Conservation (phyloP, 257 asterid species). For the Capsicum rhomboideum region DNA sequence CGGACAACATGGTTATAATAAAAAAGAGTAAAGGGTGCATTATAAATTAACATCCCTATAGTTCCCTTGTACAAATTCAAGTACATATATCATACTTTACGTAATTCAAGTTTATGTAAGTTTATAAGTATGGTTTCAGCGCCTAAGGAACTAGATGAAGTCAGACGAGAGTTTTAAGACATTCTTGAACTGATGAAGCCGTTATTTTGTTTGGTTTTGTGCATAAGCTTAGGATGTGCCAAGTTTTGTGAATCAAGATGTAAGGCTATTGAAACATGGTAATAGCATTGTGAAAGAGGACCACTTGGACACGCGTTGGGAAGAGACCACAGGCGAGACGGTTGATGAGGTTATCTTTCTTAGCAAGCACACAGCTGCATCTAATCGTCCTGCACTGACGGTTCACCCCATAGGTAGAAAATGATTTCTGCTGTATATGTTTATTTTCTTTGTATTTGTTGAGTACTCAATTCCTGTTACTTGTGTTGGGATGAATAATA, state of each 20-base stretch:
- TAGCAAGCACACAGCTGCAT: conserved; percentile 27
- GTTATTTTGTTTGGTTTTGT: neutral
- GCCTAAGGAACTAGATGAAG: neutral
- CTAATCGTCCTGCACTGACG: conserved; percentile 31
- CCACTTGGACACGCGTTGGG: conserved; percentile 24
- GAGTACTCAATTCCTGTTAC: neutral
- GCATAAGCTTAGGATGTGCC: conserved; percentile 14
- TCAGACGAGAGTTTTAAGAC: neutral
- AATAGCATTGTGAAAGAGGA: conserved; percentile 25
- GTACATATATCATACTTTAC: neutral
- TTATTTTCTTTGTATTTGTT: neutral
- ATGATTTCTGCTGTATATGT: neutral
- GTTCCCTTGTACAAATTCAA: neutral
- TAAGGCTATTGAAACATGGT: conserved; percentile 23
- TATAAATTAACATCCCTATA: neutral
- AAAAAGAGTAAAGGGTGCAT: neutral
- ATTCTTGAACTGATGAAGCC: neutral
- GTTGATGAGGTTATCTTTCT: conserved; percentile 30
- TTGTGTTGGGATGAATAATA: neutral
- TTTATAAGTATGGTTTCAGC: neutral
- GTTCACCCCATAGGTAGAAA: conserved; percentile 30
- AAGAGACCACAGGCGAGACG: conserved; percentile 19
- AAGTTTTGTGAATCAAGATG: conserved; percentile 26
- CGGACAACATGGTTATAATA: neutral
- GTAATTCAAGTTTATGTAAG: neutral